These are phyloP conservation scores for Hypoxylon sp. DNA, from an alignment of 2,329 filamentous ascomycete species.

Conservation along the genomic window DNA sequence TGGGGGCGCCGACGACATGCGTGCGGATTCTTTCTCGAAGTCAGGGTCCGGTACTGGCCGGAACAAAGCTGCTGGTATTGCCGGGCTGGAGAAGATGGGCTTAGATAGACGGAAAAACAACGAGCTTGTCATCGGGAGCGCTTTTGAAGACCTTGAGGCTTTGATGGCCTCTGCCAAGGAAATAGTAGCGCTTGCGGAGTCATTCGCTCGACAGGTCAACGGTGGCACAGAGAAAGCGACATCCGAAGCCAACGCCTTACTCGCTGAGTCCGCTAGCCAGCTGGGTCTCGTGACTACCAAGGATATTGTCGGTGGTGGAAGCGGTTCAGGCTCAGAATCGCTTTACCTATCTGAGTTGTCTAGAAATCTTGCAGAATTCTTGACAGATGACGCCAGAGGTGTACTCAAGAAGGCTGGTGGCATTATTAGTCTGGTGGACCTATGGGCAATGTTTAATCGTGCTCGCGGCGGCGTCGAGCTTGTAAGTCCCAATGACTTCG, in stretches of 20 bases:
- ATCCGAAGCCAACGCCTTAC: slow-evolving; percentile 79
- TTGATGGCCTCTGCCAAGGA: slow-evolving; percentile 98
- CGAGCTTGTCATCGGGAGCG: slow-evolving; percentile 90
- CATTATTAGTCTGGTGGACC: slow-evolving; percentile 89
- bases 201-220: slow-evolving; percentile 79
- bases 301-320: slow-evolving; percentile 87
- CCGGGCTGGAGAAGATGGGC: slow-evolving; percentile 88
- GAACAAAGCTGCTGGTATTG: slow-evolving; percentile 85
- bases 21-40: slow-evolving; percentile 51
- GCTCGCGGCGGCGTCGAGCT: slow-evolving; percentile 94
- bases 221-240: slow-evolving; percentile 69
- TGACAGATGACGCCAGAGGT: slow-evolving; percentile 86
- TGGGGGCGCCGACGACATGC: slow-evolving; percentile 56
- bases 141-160: slow-evolving; percentile 96
- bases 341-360: slow-evolving; percentile 91
- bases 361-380: slow-evolving; percentile 87
- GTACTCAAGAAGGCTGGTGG: slow-evolving; percentile 85
- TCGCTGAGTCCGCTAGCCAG: slow-evolving; percentile 86
- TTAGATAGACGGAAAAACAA: slow-evolving; percentile 92
- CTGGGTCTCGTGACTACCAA: slow-evolving; percentile 94
- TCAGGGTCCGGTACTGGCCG: slow-evolving; percentile 51
- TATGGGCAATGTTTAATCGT: slow-evolving; percentile 96
- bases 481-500: slow-evolving; percentile 91
- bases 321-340: slow-evolving; percentile 75
- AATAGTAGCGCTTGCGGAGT: slow-evolving; percentile 92